These are phyloP conservation scores for Naematelia encephala DNA, from an alignment of 768 basidiomycete species.

Conservation along the genomic window DNA sequence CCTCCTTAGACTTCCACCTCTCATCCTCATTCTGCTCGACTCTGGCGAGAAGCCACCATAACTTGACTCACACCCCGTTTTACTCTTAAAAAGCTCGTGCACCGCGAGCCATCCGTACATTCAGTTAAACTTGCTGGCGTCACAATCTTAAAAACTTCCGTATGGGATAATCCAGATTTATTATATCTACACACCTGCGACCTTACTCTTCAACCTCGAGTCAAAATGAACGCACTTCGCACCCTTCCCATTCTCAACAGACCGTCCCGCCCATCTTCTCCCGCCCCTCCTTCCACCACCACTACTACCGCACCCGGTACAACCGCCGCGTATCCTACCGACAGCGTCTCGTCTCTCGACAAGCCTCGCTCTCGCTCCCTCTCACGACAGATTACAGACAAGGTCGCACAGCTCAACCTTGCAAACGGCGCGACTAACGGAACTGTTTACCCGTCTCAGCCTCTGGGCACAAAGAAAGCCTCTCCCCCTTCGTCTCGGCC, in stretches of 20 bases:
- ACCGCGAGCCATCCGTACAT: not conserved
- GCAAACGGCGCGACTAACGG: slow-evolving; percentile 15
- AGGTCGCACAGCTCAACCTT: slow-evolving; percentile 26
- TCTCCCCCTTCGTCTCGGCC: slow-evolving; percentile 42
- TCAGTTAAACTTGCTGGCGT: not conserved
- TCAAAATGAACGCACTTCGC: slow-evolving; percentile 47
- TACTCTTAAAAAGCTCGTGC: slow-evolving; percentile 1
- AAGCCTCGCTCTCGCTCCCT: slow-evolving; percentile 40
- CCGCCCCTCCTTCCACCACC: slow-evolving; percentile 42
- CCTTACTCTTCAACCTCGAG: not conserved
- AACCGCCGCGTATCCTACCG: slow-evolving; percentile 4
- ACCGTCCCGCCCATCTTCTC: slow-evolving; percentile 48
- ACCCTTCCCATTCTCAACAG: slow-evolving; percentile 49
- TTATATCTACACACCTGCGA: slow-evolving; percentile 5
- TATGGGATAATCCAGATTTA: slow-evolving; percentile 7
- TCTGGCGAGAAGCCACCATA: slow-evolving; percentile 50
- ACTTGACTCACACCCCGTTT: slow-evolving; percentile 31
- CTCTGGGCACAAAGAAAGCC: slow-evolving; percentile 17
- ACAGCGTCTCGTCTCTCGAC: slow-evolving; percentile 11
- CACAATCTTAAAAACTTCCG: not conserved
- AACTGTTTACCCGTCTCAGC: slow-evolving; percentile 18
- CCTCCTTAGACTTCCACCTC: slow-evolving; percentile 42
- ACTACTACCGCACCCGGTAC: slow-evolving; percentile 24
- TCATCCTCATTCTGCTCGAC: slow-evolving; percentile 44
- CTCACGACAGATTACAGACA: slow-evolving; percentile 36